phyloP scores from a whole-genome alignment of 2,329 filamentous ascomycete genomes.

The Beauveria australis region DNA sequence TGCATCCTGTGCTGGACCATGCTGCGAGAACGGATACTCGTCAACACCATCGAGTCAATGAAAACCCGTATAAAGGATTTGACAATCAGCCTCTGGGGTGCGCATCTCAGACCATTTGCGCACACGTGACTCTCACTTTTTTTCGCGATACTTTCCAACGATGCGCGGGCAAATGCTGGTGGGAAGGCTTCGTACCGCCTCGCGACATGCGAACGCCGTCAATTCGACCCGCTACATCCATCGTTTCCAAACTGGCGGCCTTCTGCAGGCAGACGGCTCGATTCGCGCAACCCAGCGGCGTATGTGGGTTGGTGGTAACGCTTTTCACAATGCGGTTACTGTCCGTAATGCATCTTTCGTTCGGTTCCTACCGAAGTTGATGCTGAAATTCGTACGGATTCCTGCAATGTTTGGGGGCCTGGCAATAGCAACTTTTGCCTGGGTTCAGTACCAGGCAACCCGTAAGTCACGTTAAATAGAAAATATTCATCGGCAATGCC shows the following conservation, averaged over 20 bases:
- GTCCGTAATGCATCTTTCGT: conserved; percentile 57
- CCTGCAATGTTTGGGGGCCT: conserved; percentile 89
- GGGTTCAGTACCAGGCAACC: conserved; percentile 91
- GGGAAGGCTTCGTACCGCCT: conserved; percentile 59
- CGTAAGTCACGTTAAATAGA: conserved; percentile 45
- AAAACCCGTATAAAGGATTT: background rate
- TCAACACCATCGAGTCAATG: conserved; percentile 4
- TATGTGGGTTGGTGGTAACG: conserved; percentile 72
- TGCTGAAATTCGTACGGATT: conserved; percentile 80
- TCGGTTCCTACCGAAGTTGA: conserved; percentile 70
- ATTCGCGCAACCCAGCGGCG: conserved; percentile 53
- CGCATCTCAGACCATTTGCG: background rate
- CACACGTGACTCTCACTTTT: background rate
- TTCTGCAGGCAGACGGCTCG: conserved; percentile 57
- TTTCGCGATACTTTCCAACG: background rate
- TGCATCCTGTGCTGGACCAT: background rate
- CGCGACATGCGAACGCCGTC: conserved; percentile 48
- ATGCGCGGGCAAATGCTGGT: conserved; percentile 45
- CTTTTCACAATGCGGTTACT: conserved; percentile 71
- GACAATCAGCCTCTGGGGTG: conserved; percentile 4
- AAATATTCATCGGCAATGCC: background rate
- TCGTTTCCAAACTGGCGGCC: conserved; percentile 58
- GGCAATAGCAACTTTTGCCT: conserved; percentile 78
- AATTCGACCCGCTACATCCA: conserved; percentile 56
- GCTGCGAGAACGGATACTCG: background rate